phyloP scores from a whole-genome alignment of 1,139 yeast genomes.

The Diutina scorzettiae region DNA sequence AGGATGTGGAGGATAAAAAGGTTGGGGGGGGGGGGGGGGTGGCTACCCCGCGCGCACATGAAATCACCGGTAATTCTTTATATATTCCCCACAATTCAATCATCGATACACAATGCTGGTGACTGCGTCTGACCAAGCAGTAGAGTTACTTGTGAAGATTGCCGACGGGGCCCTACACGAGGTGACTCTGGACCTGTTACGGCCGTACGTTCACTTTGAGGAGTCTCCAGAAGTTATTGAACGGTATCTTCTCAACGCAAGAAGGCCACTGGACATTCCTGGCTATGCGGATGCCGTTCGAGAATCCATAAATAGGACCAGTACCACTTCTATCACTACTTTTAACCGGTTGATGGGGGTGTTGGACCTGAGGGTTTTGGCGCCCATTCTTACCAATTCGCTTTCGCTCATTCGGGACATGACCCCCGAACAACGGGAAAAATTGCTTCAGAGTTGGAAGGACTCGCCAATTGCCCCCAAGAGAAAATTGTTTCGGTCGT shows the following conservation, averaged over 20 bases:
- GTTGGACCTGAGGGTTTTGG: conserved; percentile 22
- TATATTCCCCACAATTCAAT: not conserved
- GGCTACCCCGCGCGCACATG: too few relatives aligned
- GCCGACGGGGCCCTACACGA: conserved; percentile 29
- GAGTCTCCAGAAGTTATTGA: conserved; percentile 22
- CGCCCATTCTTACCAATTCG: conserved; percentile 26
- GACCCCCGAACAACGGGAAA: conserved; percentile 20
- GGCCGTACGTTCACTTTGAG: conserved; percentile 16
- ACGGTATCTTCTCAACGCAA: conserved; percentile 19
- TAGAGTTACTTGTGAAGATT: conserved; percentile 17
- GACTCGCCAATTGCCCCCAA: conserved; percentile 22
- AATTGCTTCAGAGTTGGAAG: conserved; percentile 24
- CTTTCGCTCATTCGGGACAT: conserved; percentile 26
- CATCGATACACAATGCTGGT: not conserved
- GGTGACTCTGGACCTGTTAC: conserved; percentile 18
- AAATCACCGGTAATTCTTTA: too few relatives aligned
- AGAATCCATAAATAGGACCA: conserved; percentile 11
- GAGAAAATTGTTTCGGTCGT: conserved; percentile 19
- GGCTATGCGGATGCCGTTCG: conserved; percentile 15
- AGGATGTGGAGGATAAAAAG: too few relatives aligned
- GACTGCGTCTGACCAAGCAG: not conserved
- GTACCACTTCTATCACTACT: conserved; percentile 12
- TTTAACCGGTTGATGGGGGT: conserved; percentile 18
- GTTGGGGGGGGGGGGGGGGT: too few relatives aligned
- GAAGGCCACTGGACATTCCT: conserved; percentile 22